phyloP scores from a whole-genome alignment of 2,329 filamentous ascomycete species.

The Penicillium sp. region DNA sequence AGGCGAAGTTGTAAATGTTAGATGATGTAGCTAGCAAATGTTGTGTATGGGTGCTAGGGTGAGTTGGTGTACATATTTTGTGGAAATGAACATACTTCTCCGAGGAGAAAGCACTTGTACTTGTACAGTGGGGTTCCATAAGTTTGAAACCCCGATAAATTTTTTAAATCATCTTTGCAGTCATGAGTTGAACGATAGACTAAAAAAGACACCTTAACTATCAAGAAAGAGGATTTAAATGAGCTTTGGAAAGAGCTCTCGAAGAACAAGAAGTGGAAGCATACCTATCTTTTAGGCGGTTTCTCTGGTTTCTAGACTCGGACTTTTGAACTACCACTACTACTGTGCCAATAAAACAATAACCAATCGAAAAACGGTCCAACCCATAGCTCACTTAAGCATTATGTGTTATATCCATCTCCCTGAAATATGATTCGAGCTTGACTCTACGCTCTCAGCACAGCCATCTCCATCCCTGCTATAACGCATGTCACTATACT shows the following conservation, averaged over 20 bases:
- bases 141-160: too few species aligned
- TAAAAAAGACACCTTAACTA: too few species aligned
- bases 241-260: too few species aligned
- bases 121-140: too few species aligned
- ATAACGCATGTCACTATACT: background rate
- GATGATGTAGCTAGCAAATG: background rate
- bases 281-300: too few species aligned
- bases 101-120: background rate
- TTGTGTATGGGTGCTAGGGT: background rate
- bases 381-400: background rate
- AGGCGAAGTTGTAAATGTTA: slow-evolving; percentile 39
- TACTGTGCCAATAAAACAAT: too few species aligned
- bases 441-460: background rate
- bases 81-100: background rate
- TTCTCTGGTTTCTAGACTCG: too few species aligned
- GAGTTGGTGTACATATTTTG: background rate
- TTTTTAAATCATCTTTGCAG: too few species aligned
- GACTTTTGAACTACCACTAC: too few species aligned
- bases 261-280: too few species aligned
- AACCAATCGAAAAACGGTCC: background rate
- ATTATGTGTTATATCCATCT: background rate
- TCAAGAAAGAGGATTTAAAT: too few species aligned
- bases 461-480: background rate
- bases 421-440: background rate
- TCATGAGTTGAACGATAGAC: too few species aligned